phyloP scores from a whole-genome alignment of 1,284 basidiomycete genomes.

The Volvariella volvacea region DNA sequence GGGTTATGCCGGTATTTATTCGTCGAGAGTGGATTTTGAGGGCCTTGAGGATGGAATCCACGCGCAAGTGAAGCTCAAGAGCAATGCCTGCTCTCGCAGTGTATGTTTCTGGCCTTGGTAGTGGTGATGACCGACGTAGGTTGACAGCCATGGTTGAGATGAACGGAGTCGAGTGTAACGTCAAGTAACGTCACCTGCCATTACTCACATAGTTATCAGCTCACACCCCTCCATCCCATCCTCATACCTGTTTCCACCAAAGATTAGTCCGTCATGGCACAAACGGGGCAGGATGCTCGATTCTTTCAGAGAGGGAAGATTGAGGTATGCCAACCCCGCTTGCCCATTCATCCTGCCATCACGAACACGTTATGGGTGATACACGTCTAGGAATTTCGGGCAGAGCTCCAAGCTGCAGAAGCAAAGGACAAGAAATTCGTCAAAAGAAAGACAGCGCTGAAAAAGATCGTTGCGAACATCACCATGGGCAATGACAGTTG shows the following conservation, averaged over 20 bases:
- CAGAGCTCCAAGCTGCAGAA: constrained; percentile 85
- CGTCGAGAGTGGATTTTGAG: constrained; percentile 48
- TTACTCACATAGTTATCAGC: too few relatives aligned
- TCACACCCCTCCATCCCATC: background rate
- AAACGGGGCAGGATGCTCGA: constrained; percentile 78
- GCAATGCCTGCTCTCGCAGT: constrained; percentile 26
- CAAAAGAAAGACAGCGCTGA: constrained; percentile 86
- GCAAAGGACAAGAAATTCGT: constrained; percentile 91
- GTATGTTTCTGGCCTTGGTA: too few relatives aligned
- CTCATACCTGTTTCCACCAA: background rate
- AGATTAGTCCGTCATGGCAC: constrained; percentile 36
- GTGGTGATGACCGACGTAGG: too few relatives aligned
- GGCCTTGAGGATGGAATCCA: constrained; percentile 55
- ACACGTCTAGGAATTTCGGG: constrained; percentile 68
- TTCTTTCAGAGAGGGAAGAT: constrained; percentile 90
- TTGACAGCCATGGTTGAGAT: too few relatives aligned
- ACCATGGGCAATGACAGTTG: constrained; percentile 94
- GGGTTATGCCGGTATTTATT: constrained; percentile 35
- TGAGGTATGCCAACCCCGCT: constrained; percentile 48
- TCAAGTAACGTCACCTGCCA: too few relatives aligned
- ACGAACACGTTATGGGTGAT: constrained; percentile 5
- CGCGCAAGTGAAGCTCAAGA: constrained; percentile 24
- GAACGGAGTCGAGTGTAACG: too few relatives aligned
- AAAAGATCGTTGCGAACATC: constrained; percentile 94
- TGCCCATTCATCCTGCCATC: background rate